A percentile compares a stretch with the other conserved stretches of the same genome.
Conservation (phyloP, 495 filamentous ascomycete genomes). For the Penicillium pulvis region DNA sequence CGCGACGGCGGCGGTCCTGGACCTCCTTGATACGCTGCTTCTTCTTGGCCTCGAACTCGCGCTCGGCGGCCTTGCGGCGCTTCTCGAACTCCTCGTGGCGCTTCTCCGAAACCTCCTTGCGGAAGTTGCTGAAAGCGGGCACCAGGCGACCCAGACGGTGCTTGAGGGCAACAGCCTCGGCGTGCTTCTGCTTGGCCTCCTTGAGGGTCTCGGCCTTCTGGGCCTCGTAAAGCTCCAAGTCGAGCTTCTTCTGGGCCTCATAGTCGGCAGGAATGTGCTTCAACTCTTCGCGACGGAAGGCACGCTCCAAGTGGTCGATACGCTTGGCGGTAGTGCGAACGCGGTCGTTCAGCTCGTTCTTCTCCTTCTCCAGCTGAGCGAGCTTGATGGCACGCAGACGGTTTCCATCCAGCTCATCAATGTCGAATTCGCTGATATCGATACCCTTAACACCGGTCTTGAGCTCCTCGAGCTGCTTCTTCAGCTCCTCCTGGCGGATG, state of each 20-base stretch:
- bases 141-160: conserved; percentile 84
- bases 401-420: conserved; percentile 84
- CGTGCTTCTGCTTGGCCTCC: conserved; percentile 83
- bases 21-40: conserved; percentile 82
- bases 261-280: conserved; percentile 91
- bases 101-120: conserved; percentile 74
- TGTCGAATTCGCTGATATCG: conserved; percentile 73
- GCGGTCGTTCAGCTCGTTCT: conserved; percentile 88
- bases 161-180: conserved; percentile 88
- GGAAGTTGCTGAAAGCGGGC: conserved; percentile 77
- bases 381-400: conserved; percentile 92
- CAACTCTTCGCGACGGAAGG: conserved; percentile 89
- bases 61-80: conserved; percentile 83
- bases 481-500: conserved; percentile 89
- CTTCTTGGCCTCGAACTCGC: conserved; percentile 87
- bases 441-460: conserved; percentile 83
- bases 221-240: conserved; percentile 78
- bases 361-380: conserved; percentile 93
- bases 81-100: conserved; percentile 95
- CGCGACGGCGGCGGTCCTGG: conserved; percentile 67
- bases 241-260: conserved; percentile 76
- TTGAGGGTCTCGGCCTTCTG: conserved; percentile 73
- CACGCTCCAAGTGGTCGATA: conserved; percentile 96
- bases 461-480: conserved; percentile 93
- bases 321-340: conserved; percentile 90